phyloP scores from a whole-genome alignment of 768 basidiomycete species.

The Tylopilus plumbeoviolaceoides region DNA sequence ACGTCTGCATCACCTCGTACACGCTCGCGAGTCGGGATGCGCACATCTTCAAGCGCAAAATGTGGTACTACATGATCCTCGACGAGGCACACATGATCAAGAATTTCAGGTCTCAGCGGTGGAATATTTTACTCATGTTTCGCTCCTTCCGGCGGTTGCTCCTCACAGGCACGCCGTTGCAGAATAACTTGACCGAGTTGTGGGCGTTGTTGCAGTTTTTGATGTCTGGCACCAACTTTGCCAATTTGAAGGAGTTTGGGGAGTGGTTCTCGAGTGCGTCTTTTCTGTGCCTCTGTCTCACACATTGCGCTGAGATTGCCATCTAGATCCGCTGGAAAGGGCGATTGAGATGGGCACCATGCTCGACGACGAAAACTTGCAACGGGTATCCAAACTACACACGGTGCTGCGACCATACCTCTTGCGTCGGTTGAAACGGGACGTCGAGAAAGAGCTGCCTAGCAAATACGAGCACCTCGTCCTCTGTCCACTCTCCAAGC shows the following conservation, averaged over 20 bases:
- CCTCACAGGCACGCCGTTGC: constrained; percentile 92
- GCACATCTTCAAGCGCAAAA: constrained; percentile 86
- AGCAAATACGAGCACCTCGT: constrained; percentile 91
- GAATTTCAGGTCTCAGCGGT: constrained; percentile 91
- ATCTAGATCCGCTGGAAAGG: constrained; percentile 85
- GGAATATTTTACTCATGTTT: constrained; percentile 90
- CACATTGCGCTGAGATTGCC: not conserved
- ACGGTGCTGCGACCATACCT: constrained; percentile 94
- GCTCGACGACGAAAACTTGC: constrained; percentile 78
- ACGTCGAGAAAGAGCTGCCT: constrained; percentile 94
- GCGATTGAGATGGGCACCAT: constrained; percentile 82
- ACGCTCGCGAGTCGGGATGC: constrained; percentile 89
- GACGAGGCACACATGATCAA: constrained; percentile 99
- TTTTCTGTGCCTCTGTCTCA: constrained; percentile 3
- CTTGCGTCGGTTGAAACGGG: constrained; percentile 93
- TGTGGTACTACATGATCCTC: constrained; percentile 95
- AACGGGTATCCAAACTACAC: constrained; percentile 85
- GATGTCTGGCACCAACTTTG: constrained; percentile 86
- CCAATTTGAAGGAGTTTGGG: constrained; percentile 87
- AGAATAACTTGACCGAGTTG: constrained; percentile 94
- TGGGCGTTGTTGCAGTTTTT: constrained; percentile 96
- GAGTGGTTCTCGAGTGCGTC: constrained; percentile 93
- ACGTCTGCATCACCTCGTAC: constrained; percentile 94
- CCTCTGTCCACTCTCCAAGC: constrained; percentile 82
- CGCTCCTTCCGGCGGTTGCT: constrained; percentile 81